Conservation (phyloP, 2,329 filamentous ascomycete species). For the Sporothrix pallida region DNA sequence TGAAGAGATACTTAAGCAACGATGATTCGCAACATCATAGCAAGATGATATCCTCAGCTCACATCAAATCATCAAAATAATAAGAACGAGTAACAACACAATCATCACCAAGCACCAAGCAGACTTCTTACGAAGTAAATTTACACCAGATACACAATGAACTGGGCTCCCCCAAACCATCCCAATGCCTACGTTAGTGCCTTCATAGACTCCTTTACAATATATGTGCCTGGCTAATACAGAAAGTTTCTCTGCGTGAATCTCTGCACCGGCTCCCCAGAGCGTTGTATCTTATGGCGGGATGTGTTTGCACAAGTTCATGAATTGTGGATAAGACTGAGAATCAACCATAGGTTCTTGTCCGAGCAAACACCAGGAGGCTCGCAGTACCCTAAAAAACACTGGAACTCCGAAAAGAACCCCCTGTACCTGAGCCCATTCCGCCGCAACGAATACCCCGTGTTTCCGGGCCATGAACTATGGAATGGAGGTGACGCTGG, state of each 20-base stretch:
- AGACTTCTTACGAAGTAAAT: background rate
- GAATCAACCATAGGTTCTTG: no score
- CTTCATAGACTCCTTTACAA: no score
- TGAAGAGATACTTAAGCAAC: background rate
- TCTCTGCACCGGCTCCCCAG: background rate
- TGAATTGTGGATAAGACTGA: no score
- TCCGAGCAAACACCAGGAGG: no score
- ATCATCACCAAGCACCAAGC: background rate
- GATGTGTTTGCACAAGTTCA: no score
- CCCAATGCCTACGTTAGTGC: background rate
- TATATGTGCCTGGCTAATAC: no score
- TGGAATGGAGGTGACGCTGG: no score
- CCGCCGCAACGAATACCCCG: no score
- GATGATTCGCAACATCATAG: background rate
- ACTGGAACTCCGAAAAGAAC: background rate
- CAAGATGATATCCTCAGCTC: background rate
- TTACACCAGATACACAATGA: background rate
- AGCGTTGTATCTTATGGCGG: no score
- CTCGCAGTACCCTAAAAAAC: no score
- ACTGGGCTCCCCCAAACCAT: background rate
- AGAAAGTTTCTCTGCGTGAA: background rate
- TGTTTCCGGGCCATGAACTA: background rate
- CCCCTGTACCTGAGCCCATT: no score
- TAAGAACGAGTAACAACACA: no score
- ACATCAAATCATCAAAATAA: background rate